A percentile compares a stretch with the other conserved stretches of the same genome.
Evolutionary conservation across 345 rosid species (phyloP).

Genomic region (Ceriops decandra): DNA sequence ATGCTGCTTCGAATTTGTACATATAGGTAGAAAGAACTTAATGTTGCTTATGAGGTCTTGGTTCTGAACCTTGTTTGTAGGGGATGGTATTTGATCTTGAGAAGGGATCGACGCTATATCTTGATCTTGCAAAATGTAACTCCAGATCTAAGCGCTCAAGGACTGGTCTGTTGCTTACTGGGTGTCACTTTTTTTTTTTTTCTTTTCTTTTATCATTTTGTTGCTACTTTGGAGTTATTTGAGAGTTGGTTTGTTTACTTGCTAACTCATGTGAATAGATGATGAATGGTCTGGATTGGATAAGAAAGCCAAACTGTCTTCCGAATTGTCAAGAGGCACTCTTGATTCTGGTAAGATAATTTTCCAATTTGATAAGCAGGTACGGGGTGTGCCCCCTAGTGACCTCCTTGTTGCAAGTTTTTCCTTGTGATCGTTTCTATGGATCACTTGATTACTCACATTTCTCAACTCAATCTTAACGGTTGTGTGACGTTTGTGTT

Average conservation of each 20-base stretch:
- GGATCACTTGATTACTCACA: conserved; percentile 8
- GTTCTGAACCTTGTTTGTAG: conserved; percentile 39
- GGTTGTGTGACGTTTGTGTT: conserved; percentile 25
- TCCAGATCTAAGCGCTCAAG: conserved; percentile 82
- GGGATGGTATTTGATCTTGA: conserved; percentile 92
- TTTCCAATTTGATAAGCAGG: conserved; percentile 5
- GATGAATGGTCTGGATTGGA: conserved; percentile 53
- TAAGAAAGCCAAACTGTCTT: conserved; percentile 50
- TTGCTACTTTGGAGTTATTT: conserved; percentile 12
- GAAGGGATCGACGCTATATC: conserved; percentile 67
- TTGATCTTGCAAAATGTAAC: conserved; percentile 89
- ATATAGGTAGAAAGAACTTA: neutral
- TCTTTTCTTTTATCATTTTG: neutral
- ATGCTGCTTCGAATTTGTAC: neutral
- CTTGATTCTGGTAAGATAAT: conserved; percentile 54
- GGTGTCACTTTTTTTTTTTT: conserved; percentile 4
- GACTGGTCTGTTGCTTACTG: conserved; percentile 41
- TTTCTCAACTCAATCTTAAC: conserved; percentile 10
- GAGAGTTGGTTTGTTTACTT: conserved; percentile 1
- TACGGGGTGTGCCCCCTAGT: conserved; percentile 14
- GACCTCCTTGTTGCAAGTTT: conserved; percentile 12
- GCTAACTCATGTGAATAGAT: conserved; percentile 36
- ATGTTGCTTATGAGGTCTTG: neutral
- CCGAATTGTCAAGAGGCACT: conserved; percentile 28
- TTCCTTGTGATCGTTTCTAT: conserved; percentile 12